Evolutionary conservation across 2,329 filamentous ascomycete species (phyloP).

Genomic region (Arthrobotrys entomopaga): DNA sequence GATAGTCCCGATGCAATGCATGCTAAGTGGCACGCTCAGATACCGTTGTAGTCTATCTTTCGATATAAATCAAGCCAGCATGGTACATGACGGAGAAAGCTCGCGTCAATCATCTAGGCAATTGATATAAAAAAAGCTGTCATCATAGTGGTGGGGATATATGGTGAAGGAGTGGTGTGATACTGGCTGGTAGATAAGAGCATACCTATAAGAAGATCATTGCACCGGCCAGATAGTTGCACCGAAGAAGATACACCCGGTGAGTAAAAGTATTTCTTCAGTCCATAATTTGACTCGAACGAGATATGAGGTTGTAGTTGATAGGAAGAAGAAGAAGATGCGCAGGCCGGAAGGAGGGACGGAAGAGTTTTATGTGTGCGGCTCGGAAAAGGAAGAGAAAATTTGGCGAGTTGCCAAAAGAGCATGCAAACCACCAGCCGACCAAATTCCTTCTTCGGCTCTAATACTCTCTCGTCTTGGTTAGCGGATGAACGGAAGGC

Average conservation of each 20-base stretch:
- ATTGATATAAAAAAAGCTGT: constrained; percentile 52
- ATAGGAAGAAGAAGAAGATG: not conserved
- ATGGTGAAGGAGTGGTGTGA: not conserved
- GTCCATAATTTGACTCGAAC: not conserved
- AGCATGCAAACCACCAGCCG: not conserved
- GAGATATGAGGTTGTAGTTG: too few relatives aligned
- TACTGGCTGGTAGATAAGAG: constrained; percentile 6
- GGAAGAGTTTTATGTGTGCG: constrained; percentile 8
- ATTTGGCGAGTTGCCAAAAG: constrained; percentile 34
- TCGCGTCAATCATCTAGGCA: constrained; percentile 55
- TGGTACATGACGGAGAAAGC: constrained; percentile 55
- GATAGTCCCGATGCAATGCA: not conserved
- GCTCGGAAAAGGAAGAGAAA: constrained; percentile 32
- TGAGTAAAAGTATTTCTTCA: not conserved
- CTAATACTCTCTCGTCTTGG: too few relatives aligned
- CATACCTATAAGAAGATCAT: constrained; percentile 49
- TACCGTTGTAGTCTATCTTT: constrained; percentile 94
- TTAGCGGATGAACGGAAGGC: too few relatives aligned
- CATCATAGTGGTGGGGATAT: constrained; percentile 55
- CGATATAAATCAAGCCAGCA: constrained; percentile 65
- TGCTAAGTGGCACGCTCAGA: constrained; percentile 73
- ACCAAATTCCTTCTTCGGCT: not conserved
- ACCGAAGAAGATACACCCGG: constrained; percentile 14
- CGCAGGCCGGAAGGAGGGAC: not conserved
- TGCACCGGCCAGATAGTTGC: constrained; percentile 19